A percentile compares a stretch with the other conserved stretches of the same genome.
These are phyloP conservation scores for Penicillium sp. DNA, from an alignment of 2,329 filamentous ascomycete genomes.

Conservation along the genomic window DNA sequence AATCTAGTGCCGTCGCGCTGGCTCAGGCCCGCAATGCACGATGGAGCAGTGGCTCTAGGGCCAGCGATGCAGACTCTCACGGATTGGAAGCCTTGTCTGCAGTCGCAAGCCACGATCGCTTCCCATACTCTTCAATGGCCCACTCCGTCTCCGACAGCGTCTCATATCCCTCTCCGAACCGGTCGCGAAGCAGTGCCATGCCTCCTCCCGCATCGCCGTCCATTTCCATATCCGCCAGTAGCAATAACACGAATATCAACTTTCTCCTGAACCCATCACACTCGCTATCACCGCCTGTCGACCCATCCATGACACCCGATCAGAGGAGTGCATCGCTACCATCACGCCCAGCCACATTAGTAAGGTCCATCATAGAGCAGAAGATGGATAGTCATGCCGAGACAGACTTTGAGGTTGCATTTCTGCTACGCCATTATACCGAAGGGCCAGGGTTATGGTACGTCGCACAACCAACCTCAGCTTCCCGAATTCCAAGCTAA, in stretches of 20 bases:
- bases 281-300: conserved; percentile 52
- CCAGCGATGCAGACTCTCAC: conserved; percentile 50
- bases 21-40: conserved; percentile 38
- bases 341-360: conserved; percentile 32
- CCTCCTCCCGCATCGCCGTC: conserved; percentile 50
- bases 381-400: conserved; percentile 42
- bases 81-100: conserved; percentile 62
- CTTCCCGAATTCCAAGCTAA: conserved; percentile 17
- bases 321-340: conserved; percentile 41
- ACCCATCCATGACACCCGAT: conserved; percentile 46
- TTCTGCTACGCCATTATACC: conserved; percentile 65
- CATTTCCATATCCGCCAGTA: conserved; percentile 49
- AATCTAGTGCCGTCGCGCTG: conserved; percentile 39
- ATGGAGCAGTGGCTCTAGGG: conserved; percentile 41
- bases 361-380: conserved; percentile 26
- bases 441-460: conserved; percentile 66
- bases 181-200: conserved; percentile 39
- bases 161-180: conserved; percentile 43
- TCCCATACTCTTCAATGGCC: conserved; percentile 38
- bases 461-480: conserved; percentile 21
- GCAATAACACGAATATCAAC: conserved; percentile 55
- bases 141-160: conserved; percentile 36
- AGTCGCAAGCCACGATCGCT: conserved; percentile 54
- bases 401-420: conserved; percentile 63
- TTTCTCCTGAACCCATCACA: conserved; percentile 61